Conservation (phyloP, 495 filamentous ascomycete species). For the Tetracladium setigerum region DNA sequence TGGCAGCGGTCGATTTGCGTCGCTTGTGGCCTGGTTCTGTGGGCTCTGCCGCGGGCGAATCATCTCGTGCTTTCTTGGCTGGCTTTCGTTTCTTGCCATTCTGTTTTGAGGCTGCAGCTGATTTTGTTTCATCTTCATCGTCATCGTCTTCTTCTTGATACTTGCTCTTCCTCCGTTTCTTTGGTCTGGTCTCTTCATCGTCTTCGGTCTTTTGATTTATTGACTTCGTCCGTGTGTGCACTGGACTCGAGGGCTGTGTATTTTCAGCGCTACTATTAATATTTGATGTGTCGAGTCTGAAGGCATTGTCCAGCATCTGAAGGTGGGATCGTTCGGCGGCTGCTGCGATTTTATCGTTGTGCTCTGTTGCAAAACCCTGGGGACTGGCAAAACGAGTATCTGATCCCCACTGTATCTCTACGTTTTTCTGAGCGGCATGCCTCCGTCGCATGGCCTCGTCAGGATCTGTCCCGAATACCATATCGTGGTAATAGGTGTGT, state of each 20-base stretch:
- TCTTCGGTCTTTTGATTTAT: constrained; percentile 30
- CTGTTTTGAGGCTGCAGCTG: constrained; percentile 15
- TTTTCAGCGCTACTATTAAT: constrained; percentile 40
- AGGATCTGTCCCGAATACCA: constrained; percentile 26
- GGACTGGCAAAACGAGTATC: constrained; percentile 50
- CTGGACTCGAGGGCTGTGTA: constrained; percentile 52
- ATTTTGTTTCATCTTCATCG: constrained; percentile 43
- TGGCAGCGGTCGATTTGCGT: constrained; percentile 19
- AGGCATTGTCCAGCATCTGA: constrained; percentile 44
- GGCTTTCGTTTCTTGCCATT: constrained; percentile 30
- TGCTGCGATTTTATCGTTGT: constrained; percentile 47
- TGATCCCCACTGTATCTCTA: constrained; percentile 55
- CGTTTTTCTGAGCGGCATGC: constrained; percentile 13
- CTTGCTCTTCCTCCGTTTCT: constrained; percentile 43
- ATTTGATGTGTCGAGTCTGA: constrained; percentile 22
- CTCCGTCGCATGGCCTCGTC: constrained; percentile 4
- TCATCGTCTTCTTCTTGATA: constrained; percentile 38
- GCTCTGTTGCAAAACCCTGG: constrained; percentile 46
- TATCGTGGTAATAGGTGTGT: constrained; percentile 28
- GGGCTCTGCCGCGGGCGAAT: constrained; percentile 6
- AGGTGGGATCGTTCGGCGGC: constrained; percentile 44
- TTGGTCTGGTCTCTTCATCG: constrained; percentile 25
- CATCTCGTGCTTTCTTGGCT: constrained; percentile 13
- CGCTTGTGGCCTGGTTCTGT: constrained; percentile 22
- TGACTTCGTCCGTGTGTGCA: constrained; percentile 22